Conservation (phyloP, 805 yeast species). For the Saturnispora besseyi region DNA sequence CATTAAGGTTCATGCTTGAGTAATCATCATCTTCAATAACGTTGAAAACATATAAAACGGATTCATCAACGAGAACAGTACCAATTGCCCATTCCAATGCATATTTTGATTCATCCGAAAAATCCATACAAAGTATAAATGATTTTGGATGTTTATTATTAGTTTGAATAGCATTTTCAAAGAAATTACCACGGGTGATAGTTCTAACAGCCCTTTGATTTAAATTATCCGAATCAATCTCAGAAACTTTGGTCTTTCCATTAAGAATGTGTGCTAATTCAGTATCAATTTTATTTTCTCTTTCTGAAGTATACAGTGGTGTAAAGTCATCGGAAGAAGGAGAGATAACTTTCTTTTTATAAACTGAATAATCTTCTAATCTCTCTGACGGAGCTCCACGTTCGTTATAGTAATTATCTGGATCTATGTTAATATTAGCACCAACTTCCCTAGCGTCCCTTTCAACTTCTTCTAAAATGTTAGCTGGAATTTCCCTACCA, state of each 20-base stretch:
- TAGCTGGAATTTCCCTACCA: slow-evolving; percentile 28
- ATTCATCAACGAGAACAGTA: slow-evolving; percentile 71
- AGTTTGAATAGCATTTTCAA: slow-evolving; percentile 31
- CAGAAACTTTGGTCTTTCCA: slow-evolving; percentile 46
- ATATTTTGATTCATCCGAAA: slow-evolving; percentile 71
- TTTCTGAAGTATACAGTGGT: slow-evolving; percentile 61
- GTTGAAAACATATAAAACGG: slow-evolving; percentile 65
- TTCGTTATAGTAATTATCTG: slow-evolving; percentile 39
- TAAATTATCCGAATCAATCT: slow-evolving; percentile 41
- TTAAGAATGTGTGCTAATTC: slow-evolving; percentile 47
- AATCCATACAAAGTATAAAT: slow-evolving; percentile 71
- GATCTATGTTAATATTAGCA: slow-evolving; percentile 34
- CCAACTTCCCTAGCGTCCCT: slow-evolving; percentile 30
- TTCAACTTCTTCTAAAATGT: slow-evolving; percentile 24
- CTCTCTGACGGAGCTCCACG: slow-evolving; percentile 39
- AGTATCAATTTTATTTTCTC: slow-evolving; percentile 54
- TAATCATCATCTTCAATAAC: slow-evolving; percentile 40
- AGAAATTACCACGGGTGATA: slow-evolving; percentile 60
- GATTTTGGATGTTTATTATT: slow-evolving; percentile 34
- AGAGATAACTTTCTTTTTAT: slow-evolving; percentile 45
- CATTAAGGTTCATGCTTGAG: slow-evolving; percentile 29
- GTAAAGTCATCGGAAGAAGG: slow-evolving; percentile 29
- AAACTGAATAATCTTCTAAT: slow-evolving; percentile 48
- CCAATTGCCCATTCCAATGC: slow-evolving; percentile 89
- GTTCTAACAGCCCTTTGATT: slow-evolving; percentile 60